These are phyloP conservation scores for Mentha longifolia DNA, from an alignment of 257 asterid species.

Conservation along the genomic window DNA sequence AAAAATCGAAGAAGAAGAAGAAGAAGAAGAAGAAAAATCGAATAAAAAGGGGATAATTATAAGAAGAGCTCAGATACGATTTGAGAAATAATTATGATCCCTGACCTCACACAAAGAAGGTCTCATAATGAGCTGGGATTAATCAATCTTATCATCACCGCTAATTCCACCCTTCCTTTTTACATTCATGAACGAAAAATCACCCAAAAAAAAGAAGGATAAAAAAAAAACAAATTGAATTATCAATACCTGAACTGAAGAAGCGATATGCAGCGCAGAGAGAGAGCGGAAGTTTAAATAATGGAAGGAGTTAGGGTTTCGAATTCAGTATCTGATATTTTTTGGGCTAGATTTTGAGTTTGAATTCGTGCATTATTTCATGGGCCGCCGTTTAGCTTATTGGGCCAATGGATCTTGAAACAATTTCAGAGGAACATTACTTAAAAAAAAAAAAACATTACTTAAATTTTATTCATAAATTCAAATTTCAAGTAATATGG, in stretches of 20 bases:
- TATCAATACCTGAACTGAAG: not conserved
- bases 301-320: conserved; percentile 13
- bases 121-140: conserved; percentile 52
- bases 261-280: too few relatives aligned
- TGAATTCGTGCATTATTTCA: too few relatives aligned
- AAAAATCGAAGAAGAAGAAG: not conserved
- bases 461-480: too few relatives aligned
- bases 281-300: not conserved
- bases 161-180: not conserved
- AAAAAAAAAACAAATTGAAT: not conserved
- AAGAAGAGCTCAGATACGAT: conserved; percentile 33
- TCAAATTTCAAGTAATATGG: too few relatives aligned
- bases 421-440: too few relatives aligned
- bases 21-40: not conserved
- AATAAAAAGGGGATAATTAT: not conserved
- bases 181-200: not conserved
- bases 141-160: conserved; percentile 37
- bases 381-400: too few relatives aligned
- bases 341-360: not conserved
- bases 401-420: too few relatives aligned
- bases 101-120: conserved; percentile 51
- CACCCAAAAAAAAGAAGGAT: too few relatives aligned
- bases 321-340: not conserved
- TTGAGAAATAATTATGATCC: conserved; percentile 29
- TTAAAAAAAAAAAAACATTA: too few relatives aligned